These are phyloP conservation scores for Pseudogymnoascus sp. DNA, from an alignment of 2,329 filamentous ascomycete species.

Conservation along the genomic window DNA sequence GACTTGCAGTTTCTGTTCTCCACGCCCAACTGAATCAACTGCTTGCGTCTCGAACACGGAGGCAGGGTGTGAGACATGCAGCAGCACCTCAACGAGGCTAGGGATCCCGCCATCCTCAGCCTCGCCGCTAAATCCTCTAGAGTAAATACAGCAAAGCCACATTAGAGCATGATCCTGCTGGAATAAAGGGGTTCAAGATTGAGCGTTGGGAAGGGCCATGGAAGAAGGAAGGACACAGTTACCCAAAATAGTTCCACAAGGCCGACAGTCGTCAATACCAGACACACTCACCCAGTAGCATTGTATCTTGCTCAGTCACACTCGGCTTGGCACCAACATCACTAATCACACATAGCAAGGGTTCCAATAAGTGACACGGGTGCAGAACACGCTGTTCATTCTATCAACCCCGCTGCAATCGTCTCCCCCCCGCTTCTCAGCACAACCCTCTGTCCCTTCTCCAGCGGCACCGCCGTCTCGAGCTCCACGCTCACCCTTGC, in stretches of 20 bases:
- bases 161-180: neutral
- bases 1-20: neutral
- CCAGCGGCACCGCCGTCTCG: constrained; percentile 66
- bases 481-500: constrained; percentile 71
- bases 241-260: neutral
- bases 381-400: constrained; percentile 37
- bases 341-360: constrained; percentile 5
- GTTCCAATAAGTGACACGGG: constrained; percentile 11
- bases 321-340: neutral
- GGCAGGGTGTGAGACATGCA: constrained; percentile 8
- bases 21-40: neutral
- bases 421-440: constrained; percentile 74
- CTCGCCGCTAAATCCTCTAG: neutral
- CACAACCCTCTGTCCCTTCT: constrained; percentile 71
- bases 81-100: neutral
- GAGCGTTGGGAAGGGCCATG: neutral
- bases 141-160: neutral
- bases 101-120: constrained; percentile 6
- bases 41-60: neutral
- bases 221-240: neutral
- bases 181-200: neutral
- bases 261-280: neutral
- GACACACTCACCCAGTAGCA: neutral
- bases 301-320: neutral
- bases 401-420: constrained; percentile 77